phyloP scores from a whole-genome alignment of 352 stramenopile species.

The Thalassiosira oceanica region DNA sequence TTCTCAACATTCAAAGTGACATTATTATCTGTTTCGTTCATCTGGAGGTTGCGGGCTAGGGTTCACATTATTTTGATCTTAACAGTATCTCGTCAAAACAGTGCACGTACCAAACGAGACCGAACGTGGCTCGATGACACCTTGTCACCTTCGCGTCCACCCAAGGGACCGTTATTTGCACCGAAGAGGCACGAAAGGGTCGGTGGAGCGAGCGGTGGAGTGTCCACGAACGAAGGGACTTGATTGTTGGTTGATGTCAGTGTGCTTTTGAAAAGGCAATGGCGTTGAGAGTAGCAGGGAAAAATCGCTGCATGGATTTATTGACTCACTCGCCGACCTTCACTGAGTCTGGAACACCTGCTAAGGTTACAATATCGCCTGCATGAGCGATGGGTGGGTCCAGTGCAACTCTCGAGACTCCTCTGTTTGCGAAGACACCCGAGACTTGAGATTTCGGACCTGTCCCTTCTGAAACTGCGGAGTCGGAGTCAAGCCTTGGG shows the following conservation, averaged over 20 bases:
- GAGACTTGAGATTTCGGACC: constrained; percentile 38
- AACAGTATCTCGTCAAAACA: too few species aligned
- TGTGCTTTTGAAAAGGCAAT: too few species aligned
- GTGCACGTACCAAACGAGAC: constrained; percentile 89
- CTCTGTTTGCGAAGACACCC: constrained; percentile 76
- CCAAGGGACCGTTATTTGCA: constrained; percentile 95
- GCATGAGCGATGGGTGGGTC: constrained; percentile 87
- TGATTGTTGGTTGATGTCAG: constrained; percentile 57
- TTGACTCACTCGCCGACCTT: constrained; percentile 78
- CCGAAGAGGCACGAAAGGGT: constrained; percentile 98
- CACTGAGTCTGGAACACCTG: constrained; percentile 88
- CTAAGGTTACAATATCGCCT: constrained; percentile 97
- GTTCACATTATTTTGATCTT: too few species aligned
- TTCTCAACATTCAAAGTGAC: constrained; percentile 92
- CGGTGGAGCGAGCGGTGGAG: constrained; percentile 91
- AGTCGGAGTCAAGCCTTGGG: constrained; percentile 83
- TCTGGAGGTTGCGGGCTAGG: too few species aligned
- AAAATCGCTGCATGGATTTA: too few species aligned
- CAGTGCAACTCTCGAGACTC: constrained; percentile 70
- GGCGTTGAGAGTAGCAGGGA: too few species aligned
- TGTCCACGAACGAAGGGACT: constrained; percentile 84
- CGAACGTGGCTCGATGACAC: constrained; percentile 89
- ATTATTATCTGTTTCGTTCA: constrained; percentile 96
- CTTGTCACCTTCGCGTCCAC: constrained; percentile 89
- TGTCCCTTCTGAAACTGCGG: constrained; percentile 28